A percentile compares a stretch with the other conserved stretches of the same genome.
phyloP scores from a whole-genome alignment of 805 yeast genomes.

The Cyberlindnera mycetangii region DNA sequence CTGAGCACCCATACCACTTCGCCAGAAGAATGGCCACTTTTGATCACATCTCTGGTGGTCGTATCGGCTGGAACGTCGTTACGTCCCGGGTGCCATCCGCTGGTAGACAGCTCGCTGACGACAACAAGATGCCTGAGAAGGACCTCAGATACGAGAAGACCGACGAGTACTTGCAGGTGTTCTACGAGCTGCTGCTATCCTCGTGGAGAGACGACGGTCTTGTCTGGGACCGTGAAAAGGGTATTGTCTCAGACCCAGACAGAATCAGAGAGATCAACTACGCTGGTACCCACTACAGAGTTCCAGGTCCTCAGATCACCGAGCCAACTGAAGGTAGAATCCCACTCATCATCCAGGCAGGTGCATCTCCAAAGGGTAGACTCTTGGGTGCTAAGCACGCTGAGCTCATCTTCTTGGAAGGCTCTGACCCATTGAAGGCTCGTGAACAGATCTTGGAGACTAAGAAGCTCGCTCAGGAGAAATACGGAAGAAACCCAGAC shows the following conservation, averaged over 20 bases:
- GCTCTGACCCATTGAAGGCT: constrained; percentile 33
- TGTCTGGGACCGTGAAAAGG: constrained; percentile 28
- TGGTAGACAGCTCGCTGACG: constrained; percentile 40
- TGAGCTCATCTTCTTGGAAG: constrained; percentile 39
- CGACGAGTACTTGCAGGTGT: constrained; percentile 43
- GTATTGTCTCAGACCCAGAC: constrained; percentile 38
- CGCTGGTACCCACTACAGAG: constrained; percentile 38
- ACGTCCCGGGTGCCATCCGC: constrained; percentile 43
- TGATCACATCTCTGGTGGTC: constrained; percentile 44
- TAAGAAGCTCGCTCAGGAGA: constrained; percentile 34
- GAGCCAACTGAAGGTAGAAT: constrained; percentile 45
- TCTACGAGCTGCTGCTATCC: constrained; percentile 39
- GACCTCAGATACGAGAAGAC: constrained; percentile 42
- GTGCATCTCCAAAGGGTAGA: constrained; percentile 40
- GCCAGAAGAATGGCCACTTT: constrained; percentile 45
- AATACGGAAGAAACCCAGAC: constrained; percentile 37
- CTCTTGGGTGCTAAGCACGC: constrained; percentile 45
- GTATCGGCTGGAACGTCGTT: constrained; percentile 50
- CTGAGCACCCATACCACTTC: constrained; percentile 45
- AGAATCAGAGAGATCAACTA: constrained; percentile 41
- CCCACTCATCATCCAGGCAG: constrained; percentile 46
- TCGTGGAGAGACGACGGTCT: constrained; percentile 46
- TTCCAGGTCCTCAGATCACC: constrained; percentile 41
- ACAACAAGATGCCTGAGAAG: constrained; percentile 38
- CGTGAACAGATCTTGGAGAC: constrained; percentile 33